Evolutionary conservation across 2,329 filamentous ascomycete genomes (phyloP).

Genomic region (Fonsecaea pedrosoi): DNA sequence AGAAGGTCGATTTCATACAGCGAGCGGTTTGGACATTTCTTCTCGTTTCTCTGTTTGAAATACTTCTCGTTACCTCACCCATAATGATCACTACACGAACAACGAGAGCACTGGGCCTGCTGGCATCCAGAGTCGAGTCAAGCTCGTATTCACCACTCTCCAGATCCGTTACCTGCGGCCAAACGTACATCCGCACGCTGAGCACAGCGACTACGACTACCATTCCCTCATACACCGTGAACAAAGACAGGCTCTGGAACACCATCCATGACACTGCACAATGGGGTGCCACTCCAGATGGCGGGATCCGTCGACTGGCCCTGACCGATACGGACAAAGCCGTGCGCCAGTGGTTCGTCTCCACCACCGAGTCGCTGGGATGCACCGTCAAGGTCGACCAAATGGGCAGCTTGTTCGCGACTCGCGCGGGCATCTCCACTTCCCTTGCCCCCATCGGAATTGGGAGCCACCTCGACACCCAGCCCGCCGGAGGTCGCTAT

Average conservation of each 20-base stretch:
- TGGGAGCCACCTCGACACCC: conserved; percentile 69
- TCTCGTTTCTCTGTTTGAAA: background rate
- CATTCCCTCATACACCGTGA: conserved; percentile 18
- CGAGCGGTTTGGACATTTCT: background rate
- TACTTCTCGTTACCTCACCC: background rate
- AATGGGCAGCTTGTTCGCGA: conserved; percentile 82
- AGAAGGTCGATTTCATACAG: background rate
- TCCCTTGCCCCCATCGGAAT: conserved; percentile 69
- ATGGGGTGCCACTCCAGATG: conserved; percentile 22
- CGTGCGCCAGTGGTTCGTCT: conserved; percentile 76
- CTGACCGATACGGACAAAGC: conserved; percentile 74
- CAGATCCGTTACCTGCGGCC: background rate
- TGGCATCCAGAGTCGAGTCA: background rate
- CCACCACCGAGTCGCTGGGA: conserved; percentile 66
- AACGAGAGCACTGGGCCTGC: conserved; percentile 1
- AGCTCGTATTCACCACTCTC: background rate
- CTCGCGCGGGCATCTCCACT: conserved; percentile 66
- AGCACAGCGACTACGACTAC: background rate
- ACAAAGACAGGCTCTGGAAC: conserved; percentile 22
- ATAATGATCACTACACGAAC: background rate
- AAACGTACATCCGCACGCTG: conserved; percentile 2
- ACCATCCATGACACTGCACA: conserved; percentile 19
- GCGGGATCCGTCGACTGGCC: conserved; percentile 63
- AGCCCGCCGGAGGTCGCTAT: conserved; percentile 66
- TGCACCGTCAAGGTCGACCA: conserved; percentile 73